Evolutionary conservation across 2,329 filamentous ascomycete genomes (phyloP).

Genomic region (Ophiostoma sp.): DNA sequence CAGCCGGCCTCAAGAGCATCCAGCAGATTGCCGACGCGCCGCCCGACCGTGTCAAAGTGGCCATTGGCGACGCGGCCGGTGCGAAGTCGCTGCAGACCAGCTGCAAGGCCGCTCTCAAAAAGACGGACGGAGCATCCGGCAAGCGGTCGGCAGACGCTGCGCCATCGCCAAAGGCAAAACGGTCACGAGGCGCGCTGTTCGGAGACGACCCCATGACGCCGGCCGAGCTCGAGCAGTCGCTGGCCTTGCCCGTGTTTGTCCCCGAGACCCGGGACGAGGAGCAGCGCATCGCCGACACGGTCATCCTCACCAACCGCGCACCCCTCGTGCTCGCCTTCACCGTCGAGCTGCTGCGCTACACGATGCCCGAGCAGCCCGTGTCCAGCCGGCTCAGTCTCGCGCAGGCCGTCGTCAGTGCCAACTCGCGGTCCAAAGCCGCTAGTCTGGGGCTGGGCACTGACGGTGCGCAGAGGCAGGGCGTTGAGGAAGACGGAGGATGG

Average conservation of each 20-base stretch:
- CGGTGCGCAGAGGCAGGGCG: constrained; percentile 58
- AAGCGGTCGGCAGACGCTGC: background rate
- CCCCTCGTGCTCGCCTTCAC: constrained; percentile 78
- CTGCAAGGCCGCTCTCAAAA: constrained; percentile 50
- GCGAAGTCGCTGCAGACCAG: constrained; percentile 49
- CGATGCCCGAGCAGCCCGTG: constrained; percentile 77
- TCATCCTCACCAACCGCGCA: constrained; percentile 66
- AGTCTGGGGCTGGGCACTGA: constrained; percentile 72
- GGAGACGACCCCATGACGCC: constrained; percentile 40
- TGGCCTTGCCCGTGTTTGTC: constrained; percentile 53
- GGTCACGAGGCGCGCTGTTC: constrained; percentile 29
- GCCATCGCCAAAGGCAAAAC: constrained; percentile 23
- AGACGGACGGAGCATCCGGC: background rate
- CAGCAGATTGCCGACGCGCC: constrained; percentile 50
- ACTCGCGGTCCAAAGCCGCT: constrained; percentile 70
- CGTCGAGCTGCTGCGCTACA: constrained; percentile 66
- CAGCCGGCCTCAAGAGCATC: constrained; percentile 50
- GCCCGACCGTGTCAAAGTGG: constrained; percentile 41
- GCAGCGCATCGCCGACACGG: constrained; percentile 51
- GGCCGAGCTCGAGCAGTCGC: constrained; percentile 56
- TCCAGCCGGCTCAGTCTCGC: constrained; percentile 79
- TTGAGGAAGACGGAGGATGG: constrained; percentile 66
- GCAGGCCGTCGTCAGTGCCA: constrained; percentile 77
- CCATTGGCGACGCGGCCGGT: constrained; percentile 45
- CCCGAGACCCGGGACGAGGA: constrained; percentile 37